phyloP scores from a whole-genome alignment of 2,329 filamentous ascomycete species.

The Lachnellula hyalina region DNA sequence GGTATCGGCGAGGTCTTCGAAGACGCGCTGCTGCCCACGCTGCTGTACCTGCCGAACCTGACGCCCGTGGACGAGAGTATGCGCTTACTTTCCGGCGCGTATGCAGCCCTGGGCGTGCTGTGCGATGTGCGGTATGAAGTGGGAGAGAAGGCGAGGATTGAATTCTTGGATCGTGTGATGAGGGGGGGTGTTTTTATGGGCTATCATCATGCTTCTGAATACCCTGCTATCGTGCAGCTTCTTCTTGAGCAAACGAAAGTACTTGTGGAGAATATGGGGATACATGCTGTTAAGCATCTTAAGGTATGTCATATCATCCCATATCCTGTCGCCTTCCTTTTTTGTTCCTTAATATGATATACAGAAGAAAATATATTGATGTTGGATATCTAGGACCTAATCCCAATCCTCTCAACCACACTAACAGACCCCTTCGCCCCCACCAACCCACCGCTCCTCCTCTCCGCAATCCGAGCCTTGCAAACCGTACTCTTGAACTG shows the following conservation, averaged over 20 bases:
- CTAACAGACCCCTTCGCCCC: conserved; percentile 65
- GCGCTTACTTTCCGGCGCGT: conserved; percentile 57
- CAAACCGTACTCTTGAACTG: conserved; percentile 55
- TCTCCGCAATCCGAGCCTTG: conserved; percentile 43
- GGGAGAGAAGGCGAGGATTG: conserved; percentile 23
- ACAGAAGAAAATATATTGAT: background rate
- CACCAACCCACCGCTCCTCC: conserved; percentile 47
- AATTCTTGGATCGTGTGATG: conserved; percentile 49
- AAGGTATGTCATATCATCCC: conserved; percentile 43
- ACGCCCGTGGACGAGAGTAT: conserved; percentile 70
- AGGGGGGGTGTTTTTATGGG: conserved; percentile 51
- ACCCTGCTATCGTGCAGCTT: conserved; percentile 51
- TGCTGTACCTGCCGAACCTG: conserved; percentile 71
- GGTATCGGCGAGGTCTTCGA: conserved; percentile 65
- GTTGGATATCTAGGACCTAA: conserved; percentile 46
- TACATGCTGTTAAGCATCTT: conserved; percentile 62
- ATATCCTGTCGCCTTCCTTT: conserved; percentile 5
- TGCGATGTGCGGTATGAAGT: conserved; percentile 24
- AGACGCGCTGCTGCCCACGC: conserved; percentile 62
- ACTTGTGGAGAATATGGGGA: conserved; percentile 52
- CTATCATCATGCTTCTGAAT: conserved; percentile 53
- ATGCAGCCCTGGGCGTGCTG: conserved; percentile 60
- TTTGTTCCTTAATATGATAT: background rate
- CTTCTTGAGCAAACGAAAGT: conserved; percentile 46
- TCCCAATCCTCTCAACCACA: conserved; percentile 60